Base-by-base conservation (phyloP, 2,329 filamentous ascomycete species). In the Penicillium sp. region DNA sequence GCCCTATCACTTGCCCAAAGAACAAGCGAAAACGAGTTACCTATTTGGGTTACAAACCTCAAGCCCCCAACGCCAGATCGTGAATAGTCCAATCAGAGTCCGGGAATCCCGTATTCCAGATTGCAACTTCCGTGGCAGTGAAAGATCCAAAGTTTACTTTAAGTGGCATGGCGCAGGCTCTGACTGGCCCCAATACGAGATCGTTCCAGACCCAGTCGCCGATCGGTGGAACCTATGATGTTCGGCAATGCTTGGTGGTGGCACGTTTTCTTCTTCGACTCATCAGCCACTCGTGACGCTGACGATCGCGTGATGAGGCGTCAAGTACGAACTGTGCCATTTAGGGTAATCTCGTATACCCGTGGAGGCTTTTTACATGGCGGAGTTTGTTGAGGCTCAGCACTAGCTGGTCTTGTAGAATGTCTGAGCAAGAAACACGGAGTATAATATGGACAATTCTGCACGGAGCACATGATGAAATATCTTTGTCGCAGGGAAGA, bases 1-100 rank as follows among this genome's bases (percentile, higher is more conserved):
- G 32, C 32, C 9, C 11, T 22, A 22, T 22, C 9, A 5, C 18
- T 22, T 9, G 18, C 9, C 5, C 5, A 9, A 22, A 22, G 18
- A 9, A 22, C 36, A 48, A 48, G 45, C 45, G 42, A 48, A 43
- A 43, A 48, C 42, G 45, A 48, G 26, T 39, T 48, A 23, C 45
- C 40, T 20, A 16, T 30, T 46, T 33, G 40, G 45, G 42, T 41
- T 37, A 42, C 5, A 36, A 29, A 15, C 27, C 11, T 37, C 29
- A 34, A 41, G 28, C 9, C 17, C 18, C 9, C 18, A 22, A 9
- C 18, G 9, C 5, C 18, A 5, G 9, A 5, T 9, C 5, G 18
- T 22, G 18, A 9, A 9, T 22, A 5, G 9, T 5, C 18, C 5
- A 22, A 22, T 22, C 18, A 22, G 18, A 5, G 18, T 9, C 18